phyloP scores from a whole-genome alignment of 306 rosid species.

The Luffa aegyptiaca region DNA sequence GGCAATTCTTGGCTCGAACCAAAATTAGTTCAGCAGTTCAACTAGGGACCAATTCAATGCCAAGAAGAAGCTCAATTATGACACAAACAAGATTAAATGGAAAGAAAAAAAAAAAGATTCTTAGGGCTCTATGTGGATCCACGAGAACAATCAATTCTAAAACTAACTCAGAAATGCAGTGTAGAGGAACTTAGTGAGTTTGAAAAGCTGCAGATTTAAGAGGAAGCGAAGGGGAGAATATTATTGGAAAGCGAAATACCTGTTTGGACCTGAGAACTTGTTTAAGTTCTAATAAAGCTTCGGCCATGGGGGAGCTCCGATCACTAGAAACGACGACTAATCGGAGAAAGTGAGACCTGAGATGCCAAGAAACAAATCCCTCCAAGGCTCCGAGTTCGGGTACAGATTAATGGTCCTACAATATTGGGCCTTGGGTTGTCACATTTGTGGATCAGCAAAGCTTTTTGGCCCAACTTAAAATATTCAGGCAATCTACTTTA shows the following conservation, averaged over 20 bases:
- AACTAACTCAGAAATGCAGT: not conserved
- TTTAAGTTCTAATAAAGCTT: conserved; percentile 24
- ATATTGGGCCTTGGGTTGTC: not conserved
- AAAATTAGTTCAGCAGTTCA: not conserved
- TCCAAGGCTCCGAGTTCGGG: not conserved
- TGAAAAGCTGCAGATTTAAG: not conserved
- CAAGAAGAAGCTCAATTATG: not conserved
- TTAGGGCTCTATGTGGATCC: not conserved
- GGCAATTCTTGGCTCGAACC: not conserved
- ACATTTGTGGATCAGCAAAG: not conserved
- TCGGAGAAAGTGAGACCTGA: not conserved
- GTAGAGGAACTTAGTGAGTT: not conserved
- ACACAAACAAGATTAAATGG: not conserved
- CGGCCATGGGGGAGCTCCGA: conserved; percentile 27
- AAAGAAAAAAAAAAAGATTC: not conserved
- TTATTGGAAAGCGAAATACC: conserved; percentile 15
- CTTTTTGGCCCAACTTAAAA: not conserved
- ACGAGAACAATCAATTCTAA: not conserved
- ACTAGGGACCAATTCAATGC: not conserved
- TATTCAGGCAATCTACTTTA: not conserved
- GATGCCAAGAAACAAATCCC: not conserved
- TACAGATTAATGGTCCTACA: not conserved
- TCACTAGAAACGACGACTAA: not conserved
- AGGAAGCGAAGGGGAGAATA: not conserved
- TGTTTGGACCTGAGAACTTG: conserved; percentile 27